Evolutionary conservation across 2,329 filamentous ascomycete species (phyloP).

Genomic region (Fusarium anthophilum): DNA sequence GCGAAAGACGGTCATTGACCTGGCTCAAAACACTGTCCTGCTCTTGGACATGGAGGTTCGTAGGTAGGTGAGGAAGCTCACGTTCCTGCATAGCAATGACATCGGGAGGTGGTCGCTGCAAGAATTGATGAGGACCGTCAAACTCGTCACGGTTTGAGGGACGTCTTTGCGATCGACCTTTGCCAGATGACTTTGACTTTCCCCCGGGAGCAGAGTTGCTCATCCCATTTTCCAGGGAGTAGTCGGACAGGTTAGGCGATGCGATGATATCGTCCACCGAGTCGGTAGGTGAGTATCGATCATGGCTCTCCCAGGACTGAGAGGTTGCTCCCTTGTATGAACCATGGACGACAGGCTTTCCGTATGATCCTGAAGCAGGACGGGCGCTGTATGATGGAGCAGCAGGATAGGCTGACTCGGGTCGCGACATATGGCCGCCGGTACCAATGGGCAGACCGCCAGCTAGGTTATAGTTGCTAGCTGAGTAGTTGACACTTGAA

Average conservation of each 20-base stretch:
- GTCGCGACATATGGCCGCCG: slow-evolving; percentile 51
- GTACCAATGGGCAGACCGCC: slow-evolving; percentile 42
- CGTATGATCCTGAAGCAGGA: slow-evolving; percentile 53
- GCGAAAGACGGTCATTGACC: slow-evolving; percentile 85
- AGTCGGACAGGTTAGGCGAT: slow-evolving; percentile 69
- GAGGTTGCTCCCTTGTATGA: slow-evolving; percentile 55
- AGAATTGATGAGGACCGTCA: slow-evolving; percentile 84
- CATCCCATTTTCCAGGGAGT: slow-evolving; percentile 63
- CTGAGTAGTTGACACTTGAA: slow-evolving; percentile 56
- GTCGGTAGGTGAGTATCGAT: slow-evolving; percentile 65
- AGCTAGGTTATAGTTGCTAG: slow-evolving; percentile 46
- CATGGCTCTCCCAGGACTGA: slow-evolving; percentile 59
- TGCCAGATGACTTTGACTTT: slow-evolving; percentile 58
- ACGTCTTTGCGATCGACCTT: slow-evolving; percentile 68
- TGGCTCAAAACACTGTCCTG: slow-evolving; percentile 82
- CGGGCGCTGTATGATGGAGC: slow-evolving; percentile 55
- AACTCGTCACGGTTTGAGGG: slow-evolving; percentile 89
- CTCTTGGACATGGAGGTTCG: slow-evolving; percentile 83
- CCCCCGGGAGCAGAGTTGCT: slow-evolving; percentile 50
- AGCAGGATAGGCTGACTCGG: slow-evolving; percentile 52
- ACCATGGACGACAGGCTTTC: slow-evolving; percentile 43
- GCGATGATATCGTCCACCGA: slow-evolving; percentile 67
- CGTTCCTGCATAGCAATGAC: slow-evolving; percentile 80
- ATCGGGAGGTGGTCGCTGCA: slow-evolving; percentile 76
- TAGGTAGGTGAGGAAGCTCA: slow-evolving; percentile 83